phyloP scores from a whole-genome alignment of 2,329 filamentous ascomycete species.

The Cladophialophora exuberans region DNA sequence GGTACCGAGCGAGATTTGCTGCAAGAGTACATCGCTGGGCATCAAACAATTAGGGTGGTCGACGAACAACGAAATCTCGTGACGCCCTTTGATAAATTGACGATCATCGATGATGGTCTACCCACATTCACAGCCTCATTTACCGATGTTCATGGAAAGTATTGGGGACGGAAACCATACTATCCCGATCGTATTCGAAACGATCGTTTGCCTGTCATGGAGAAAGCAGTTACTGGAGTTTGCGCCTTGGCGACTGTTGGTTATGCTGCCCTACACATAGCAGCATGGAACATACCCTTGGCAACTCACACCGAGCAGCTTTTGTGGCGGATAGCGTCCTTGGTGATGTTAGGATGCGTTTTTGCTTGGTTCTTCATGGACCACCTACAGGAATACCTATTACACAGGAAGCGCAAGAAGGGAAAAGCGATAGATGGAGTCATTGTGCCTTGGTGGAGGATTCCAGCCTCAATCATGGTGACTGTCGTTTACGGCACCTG shows the following conservation, averaged over 20 bases:
- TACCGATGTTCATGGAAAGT: constrained; percentile 6
- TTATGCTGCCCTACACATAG: constrained; percentile 32
- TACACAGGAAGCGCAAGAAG: constrained; percentile 1
- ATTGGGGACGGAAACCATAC: constrained; percentile 9
- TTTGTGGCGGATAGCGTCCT: constrained; percentile 27
- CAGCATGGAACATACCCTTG: constrained; percentile 36
- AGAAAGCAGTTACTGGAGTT: constrained; percentile 20
- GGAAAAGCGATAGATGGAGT: constrained; percentile 2
- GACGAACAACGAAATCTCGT: constrained; percentile 3
- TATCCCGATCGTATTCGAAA: constrained; percentile 19
- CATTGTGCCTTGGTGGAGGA: constrained; percentile 17
- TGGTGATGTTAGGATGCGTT: constrained; percentile 12
- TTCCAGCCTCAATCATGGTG: constrained; percentile 15
- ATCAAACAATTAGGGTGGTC: constrained; percentile 8
- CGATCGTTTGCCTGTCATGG: constrained; percentile 7
- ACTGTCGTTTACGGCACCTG: constrained; percentile 2
- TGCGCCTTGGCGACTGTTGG: constrained; percentile 18
- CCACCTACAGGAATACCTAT: constrained; percentile 8
- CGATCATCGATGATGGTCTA: constrained; percentile 14
- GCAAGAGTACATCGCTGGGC: constrained; percentile 17
- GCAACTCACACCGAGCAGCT: constrained; percentile 32
- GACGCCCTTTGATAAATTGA: constrained; percentile 17
- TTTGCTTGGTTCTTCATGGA: constrained; percentile 18
- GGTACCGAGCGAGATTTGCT: constrained; percentile 14
- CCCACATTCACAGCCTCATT: constrained; percentile 12